Evolutionary conservation across 768 basidiomycete species (phyloP).

Genomic region (Boletus fagicola): DNA sequence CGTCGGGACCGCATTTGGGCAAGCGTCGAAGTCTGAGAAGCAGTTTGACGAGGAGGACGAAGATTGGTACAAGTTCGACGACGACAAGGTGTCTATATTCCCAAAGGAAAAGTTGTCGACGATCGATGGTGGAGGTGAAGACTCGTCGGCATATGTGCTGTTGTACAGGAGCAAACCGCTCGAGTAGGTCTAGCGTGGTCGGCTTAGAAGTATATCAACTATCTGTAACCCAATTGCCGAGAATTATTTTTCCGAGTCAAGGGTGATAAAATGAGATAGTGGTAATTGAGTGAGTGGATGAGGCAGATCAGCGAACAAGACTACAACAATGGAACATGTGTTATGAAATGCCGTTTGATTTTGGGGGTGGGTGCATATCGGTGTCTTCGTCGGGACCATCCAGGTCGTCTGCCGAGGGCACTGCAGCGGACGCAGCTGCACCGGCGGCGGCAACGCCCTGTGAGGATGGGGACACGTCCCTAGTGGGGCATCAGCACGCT

Average conservation of each 20-base stretch:
- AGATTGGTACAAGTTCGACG: conserved; percentile 96
- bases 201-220: conserved; percentile 14
- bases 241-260: conserved; percentile 6
- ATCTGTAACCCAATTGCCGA: conserved; percentile 12
- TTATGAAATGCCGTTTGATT: conserved; percentile 28
- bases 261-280: conserved; percentile 2
- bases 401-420: conserved; percentile 70
- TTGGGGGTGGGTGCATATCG: conserved; percentile 14
- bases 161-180: conserved; percentile 69
- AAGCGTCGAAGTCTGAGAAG: conserved; percentile 15
- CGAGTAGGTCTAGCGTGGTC: conserved; percentile 24
- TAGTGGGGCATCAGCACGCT: conserved; percentile 25
- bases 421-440: conserved; percentile 68
- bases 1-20: not conserved
- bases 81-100: conserved; percentile 89
- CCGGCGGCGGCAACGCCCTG: conserved; percentile 47
- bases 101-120: conserved; percentile 78
- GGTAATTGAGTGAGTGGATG: conserved; percentile 7
- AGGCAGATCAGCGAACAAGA: not conserved
- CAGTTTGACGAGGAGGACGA: conserved; percentile 57
- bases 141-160: conserved; percentile 86
- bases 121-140: conserved; percentile 91
- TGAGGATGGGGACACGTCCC: conserved; percentile 63
- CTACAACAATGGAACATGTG: not conserved
- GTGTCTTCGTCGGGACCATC: conserved; percentile 41